Conservation (phyloP, 305 asterid species). For the Solanum hybrid region DNA sequence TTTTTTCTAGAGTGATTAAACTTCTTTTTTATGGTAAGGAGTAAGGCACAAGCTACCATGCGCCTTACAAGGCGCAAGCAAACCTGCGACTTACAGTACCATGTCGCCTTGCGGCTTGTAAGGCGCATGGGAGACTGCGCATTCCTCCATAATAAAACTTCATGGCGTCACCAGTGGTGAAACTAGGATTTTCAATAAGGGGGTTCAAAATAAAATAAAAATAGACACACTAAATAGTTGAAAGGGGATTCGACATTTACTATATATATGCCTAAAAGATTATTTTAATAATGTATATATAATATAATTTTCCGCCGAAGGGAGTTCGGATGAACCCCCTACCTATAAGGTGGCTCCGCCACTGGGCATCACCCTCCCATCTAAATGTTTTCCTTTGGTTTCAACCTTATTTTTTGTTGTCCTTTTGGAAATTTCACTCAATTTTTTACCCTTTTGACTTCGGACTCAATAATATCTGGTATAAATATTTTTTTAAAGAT, state of each 20-base stretch:
- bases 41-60: background rate
- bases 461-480: background rate
- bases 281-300: too few relatives aligned
- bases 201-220: too few relatives aligned
- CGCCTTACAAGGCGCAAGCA: background rate
- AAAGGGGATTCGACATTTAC: too few relatives aligned
- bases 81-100: background rate
- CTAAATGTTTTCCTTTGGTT: background rate
- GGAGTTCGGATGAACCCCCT: too few relatives aligned
- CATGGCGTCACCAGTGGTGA: background rate
- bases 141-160: background rate
- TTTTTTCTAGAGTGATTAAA: too few relatives aligned
- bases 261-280: too few relatives aligned
- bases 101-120: background rate
- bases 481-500: background rate
- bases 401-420: background rate
- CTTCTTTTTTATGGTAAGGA: too few relatives aligned
- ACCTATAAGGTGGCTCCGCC: too few relatives aligned
- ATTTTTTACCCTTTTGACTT: fast-evolving
- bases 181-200: too few relatives aligned
- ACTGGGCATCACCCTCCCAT: background rate
- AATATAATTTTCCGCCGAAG: too few relatives aligned
- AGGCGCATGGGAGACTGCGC: too few relatives aligned
- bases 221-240: too few relatives aligned
- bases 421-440: background rate